These are phyloP conservation scores for Scheffersomyces lignicola DNA, from an alignment of 1,139 yeast genomes.

Conservation along the genomic window DNA sequence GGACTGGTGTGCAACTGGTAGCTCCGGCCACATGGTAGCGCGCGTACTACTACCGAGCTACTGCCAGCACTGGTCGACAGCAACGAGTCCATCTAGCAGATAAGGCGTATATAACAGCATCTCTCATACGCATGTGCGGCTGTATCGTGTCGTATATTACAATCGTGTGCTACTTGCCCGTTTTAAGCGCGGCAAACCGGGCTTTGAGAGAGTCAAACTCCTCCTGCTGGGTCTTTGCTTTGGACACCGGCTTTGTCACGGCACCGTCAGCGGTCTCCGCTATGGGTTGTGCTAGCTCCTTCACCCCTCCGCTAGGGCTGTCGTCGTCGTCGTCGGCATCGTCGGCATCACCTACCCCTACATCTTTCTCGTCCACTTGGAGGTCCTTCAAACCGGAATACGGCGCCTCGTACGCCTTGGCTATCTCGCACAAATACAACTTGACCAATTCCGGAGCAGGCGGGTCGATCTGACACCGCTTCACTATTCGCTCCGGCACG, in stretches of 20 bases:
- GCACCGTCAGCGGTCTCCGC: constrained; percentile 14
- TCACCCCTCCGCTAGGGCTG: constrained; percentile 23
- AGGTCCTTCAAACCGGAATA: constrained; percentile 57
- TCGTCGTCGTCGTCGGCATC: constrained; percentile 19
- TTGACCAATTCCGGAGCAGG: constrained; percentile 68
- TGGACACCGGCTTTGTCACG: constrained; percentile 9
- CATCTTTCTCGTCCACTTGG: constrained; percentile 20
- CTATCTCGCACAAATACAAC: constrained; percentile 76
- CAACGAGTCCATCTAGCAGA: no score
- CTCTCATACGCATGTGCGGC: no score
- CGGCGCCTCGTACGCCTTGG: constrained; percentile 75
- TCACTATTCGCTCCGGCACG: constrained; percentile 66
- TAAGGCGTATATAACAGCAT: no score
- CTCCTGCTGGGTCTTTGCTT: constrained; percentile 17
- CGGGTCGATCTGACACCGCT: constrained; percentile 64
- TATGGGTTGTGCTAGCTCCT: constrained; percentile 17
- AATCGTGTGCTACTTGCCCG: constrained; percentile 12
- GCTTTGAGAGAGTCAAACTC: constrained; percentile 47
- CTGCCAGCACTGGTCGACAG: no score
- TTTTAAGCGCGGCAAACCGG: constrained; percentile 47
- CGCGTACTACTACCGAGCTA: no score
- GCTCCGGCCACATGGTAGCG: no score
- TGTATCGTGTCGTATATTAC: no score
- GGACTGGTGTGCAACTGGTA: no score
- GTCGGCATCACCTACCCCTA: constrained; percentile 14